phyloP scores from a whole-genome alignment of 352 stramenopile species.

The Pythium insidiosum region DNA sequence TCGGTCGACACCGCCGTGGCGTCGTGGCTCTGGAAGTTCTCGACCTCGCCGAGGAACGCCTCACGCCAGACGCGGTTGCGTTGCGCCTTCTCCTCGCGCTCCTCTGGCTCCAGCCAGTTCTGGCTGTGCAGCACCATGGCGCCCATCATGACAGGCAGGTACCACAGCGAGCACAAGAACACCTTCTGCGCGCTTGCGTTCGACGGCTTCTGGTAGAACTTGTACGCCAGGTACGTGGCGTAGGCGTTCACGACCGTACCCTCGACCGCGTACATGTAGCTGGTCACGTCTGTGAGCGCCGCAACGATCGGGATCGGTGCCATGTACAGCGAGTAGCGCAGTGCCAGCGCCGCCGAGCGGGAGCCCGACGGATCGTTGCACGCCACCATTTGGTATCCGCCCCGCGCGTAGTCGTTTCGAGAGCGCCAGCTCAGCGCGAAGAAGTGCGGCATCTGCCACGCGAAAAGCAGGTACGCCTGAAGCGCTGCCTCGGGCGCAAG shows the following conservation, averaged over 20 bases:
- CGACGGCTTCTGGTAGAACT: conserved; percentile 92
- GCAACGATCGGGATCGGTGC: conserved; percentile 91
- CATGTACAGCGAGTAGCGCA: conserved; percentile 94
- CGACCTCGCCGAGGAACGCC: conserved; percentile 61
- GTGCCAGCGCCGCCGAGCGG: conserved; percentile 88
- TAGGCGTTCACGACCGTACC: conserved; percentile 94
- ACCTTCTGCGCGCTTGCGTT: conserved; percentile 95
- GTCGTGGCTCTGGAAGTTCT: conserved; percentile 49
- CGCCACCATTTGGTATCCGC: conserved; percentile 95
- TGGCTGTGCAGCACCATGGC: conserved; percentile 97
- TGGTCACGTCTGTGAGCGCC: conserved; percentile 90
- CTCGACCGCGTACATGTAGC: conserved; percentile 98
- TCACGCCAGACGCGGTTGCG: conserved; percentile 44
- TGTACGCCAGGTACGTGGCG: conserved; percentile 90
- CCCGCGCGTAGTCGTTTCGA: conserved; percentile 86
- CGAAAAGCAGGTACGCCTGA: conserved; percentile 88
- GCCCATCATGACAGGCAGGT: conserved; percentile 95
- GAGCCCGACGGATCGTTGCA: conserved; percentile 89
- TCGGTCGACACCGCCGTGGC: conserved; percentile 21
- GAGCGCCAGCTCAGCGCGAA: conserved; percentile 98
- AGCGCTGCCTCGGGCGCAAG: conserved; percentile 68
- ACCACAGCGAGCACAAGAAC: conserved; percentile 97
- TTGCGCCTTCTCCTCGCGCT: conserved; percentile 48
- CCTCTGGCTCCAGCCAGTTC: conserved; percentile 77
- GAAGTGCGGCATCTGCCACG: conserved; percentile 99